A percentile compares a stretch with the other conserved stretches of the same genome.
Conservation (phyloP, 2,329 filamentous ascomycete species). For the Raffaelea ambrosiae region DNA sequence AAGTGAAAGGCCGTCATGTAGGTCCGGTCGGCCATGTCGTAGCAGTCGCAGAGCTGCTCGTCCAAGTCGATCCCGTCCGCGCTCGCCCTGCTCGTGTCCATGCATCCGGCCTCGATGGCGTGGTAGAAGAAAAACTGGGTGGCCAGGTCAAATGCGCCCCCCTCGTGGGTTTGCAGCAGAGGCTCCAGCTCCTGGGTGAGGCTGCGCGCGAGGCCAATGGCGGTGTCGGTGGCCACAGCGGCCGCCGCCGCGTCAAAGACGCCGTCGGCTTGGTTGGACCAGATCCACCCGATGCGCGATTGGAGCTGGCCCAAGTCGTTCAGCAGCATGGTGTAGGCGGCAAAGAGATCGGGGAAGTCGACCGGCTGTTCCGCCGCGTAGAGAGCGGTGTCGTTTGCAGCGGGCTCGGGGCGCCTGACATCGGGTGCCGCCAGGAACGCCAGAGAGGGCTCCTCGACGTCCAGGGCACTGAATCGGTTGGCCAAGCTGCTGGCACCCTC, state of each 20-base stretch:
- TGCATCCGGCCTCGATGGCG: not conserved
- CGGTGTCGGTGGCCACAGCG: slow-evolving; percentile 28
- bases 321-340: slow-evolving; percentile 19
- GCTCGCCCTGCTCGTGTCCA: too few relatives aligned
- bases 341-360: slow-evolving; percentile 17
- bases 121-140: not conserved
- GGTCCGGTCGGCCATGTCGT: slow-evolving; percentile 17
- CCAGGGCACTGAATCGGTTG: not conserved
- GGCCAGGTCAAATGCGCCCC: slow-evolving; percentile 2
- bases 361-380: slow-evolving; percentile 24
- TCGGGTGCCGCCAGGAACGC: slow-evolving; percentile 25
- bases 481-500: too few relatives aligned
- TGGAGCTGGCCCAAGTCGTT: slow-evolving; percentile 23
- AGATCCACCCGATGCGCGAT: slow-evolving; percentile 20
- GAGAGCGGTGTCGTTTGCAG: slow-evolving; percentile 11
- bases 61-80: not conserved
- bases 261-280: slow-evolving; percentile 18
- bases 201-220: slow-evolving; percentile 22
- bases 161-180: slow-evolving; percentile 15
- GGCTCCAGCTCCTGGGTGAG: slow-evolving; percentile 22
- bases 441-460: slow-evolving; percentile 27
- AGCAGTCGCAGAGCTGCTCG: slow-evolving; percentile 12
- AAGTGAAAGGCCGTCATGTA: slow-evolving; percentile 15
- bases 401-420: slow-evolving; percentile 13
- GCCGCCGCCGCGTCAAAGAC: slow-evolving; percentile 22